phyloP scores from a whole-genome alignment of 768 basidiomycete species.

The Boletus vinaceobasis region DNA sequence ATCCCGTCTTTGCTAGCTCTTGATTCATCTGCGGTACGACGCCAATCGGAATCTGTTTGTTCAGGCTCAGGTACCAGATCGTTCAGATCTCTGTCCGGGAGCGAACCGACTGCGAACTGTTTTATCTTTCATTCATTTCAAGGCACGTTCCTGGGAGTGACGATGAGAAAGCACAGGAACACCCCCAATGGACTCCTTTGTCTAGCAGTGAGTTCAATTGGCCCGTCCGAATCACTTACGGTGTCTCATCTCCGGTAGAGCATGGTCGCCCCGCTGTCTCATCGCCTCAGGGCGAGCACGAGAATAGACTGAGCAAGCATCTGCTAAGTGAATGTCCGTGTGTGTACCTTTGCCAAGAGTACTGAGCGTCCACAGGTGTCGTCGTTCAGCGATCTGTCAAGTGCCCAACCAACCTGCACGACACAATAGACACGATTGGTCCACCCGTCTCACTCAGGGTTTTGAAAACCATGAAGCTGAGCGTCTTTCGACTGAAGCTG shows the following conservation, averaged over 20 bases:
- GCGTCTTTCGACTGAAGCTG: constrained; percentile 60
- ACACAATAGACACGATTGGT: constrained; percentile 14
- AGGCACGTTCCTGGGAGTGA: constrained; percentile 40
- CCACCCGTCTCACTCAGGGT: constrained; percentile 43
- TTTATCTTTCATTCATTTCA: constrained; percentile 69
- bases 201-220: constrained; percentile 49
- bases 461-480: constrained; percentile 67
- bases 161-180: constrained; percentile 42
- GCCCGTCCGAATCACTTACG: neutral
- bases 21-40: constrained; percentile 61
- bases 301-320: constrained; percentile 55
- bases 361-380: constrained; percentile 25
- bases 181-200: constrained; percentile 65
- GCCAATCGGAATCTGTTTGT: neutral
- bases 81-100: constrained; percentile 65
- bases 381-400: constrained; percentile 25
- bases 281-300: constrained; percentile 26
- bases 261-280: constrained; percentile 51
- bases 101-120: constrained; percentile 76
- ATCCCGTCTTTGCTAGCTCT: constrained; percentile 59
- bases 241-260: constrained; percentile 37
- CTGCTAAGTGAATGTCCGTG: constrained; percentile 50
- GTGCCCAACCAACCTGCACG: constrained; percentile 21
- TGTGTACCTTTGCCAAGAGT: neutral
- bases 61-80: constrained; percentile 7